phyloP scores from a whole-genome alignment of 192 early-diverging fungal genomes.

The Coemansia sp. region DNA sequence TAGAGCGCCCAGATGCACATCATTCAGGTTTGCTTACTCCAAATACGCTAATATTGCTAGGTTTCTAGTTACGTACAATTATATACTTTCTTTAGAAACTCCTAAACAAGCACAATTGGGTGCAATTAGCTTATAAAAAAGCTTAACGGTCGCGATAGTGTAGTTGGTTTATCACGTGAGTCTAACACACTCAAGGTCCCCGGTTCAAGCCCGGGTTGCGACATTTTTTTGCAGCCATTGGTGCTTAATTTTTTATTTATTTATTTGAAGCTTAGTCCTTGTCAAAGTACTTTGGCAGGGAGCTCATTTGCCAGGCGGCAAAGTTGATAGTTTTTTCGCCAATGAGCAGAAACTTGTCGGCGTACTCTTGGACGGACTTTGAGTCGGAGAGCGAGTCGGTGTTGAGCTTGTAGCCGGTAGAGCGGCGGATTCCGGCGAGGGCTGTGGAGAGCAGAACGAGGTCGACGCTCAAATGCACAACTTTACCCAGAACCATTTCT shows the following conservation, averaged over 20 bases:
- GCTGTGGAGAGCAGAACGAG: background rate
- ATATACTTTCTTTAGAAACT: background rate
- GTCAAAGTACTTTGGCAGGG: background rate
- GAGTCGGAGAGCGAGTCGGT: background rate
- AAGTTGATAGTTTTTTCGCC: background rate
- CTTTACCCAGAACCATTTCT: background rate
- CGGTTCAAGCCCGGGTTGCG: slow-evolving; percentile 6
- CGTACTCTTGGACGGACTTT: background rate
- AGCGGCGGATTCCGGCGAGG: background rate
- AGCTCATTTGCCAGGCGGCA: background rate
- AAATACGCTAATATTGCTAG: no score
- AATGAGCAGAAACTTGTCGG: background rate
- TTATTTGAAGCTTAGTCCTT: slow-evolving; percentile 2
- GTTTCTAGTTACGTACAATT: no score
- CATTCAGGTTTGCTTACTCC: no score
- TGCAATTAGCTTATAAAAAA: no score
- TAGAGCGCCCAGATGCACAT: no score
- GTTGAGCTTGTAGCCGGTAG: background rate
- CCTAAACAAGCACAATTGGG: background rate
- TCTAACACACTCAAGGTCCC: slow-evolving; percentile 11
- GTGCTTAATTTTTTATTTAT: background rate
- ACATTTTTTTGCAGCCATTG: background rate
- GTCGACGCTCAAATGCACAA: background rate
- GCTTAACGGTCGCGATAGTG: slow-evolving; percentile 1
- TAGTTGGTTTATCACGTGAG: slow-evolving; percentile 13